Evolutionary conservation across 169 alveolate species (phyloP).

Genomic region (Eimeria acervulina): DNA sequence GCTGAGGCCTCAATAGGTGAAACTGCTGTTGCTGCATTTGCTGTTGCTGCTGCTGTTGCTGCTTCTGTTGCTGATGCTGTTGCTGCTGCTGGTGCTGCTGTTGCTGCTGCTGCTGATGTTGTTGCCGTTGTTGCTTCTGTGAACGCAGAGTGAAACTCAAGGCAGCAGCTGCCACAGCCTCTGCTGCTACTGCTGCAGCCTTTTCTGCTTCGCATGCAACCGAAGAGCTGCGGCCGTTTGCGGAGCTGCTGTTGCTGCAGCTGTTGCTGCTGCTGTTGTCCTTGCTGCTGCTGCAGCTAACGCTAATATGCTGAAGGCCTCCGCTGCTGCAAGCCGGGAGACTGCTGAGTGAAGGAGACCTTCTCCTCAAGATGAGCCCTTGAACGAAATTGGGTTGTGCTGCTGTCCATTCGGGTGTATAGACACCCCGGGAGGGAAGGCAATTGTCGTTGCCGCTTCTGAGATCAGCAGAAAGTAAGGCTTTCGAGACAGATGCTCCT

Average conservation of each 20-base stretch:
- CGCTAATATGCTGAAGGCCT: not conserved
- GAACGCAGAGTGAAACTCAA: not conserved
- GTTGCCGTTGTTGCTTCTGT: not conserved
- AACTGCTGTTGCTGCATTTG: not conserved
- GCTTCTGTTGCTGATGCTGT: not conserved
- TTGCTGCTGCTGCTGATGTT: not conserved
- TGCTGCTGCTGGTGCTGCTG: not conserved
- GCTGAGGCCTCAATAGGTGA: not conserved
- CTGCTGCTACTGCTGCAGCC: conserved; percentile 65
- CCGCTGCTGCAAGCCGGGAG: not conserved
- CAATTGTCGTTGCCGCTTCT: not conserved
- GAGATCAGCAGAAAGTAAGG: not conserved
- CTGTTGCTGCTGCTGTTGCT: not conserved
- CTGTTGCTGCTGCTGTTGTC: no score
- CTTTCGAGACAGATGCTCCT: not conserved
- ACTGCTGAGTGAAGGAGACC: not conserved
- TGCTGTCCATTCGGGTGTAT: not conserved
- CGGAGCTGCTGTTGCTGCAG: not conserved
- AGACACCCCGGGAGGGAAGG: not conserved
- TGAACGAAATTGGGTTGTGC: not conserved
- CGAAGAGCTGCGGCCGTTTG: not conserved
- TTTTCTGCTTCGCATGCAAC: conserved; percentile 26
- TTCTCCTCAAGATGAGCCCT: not conserved
- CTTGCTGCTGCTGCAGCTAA: conserved; percentile 40
- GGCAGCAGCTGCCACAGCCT: conserved; percentile 75